Evolutionary conservation across 768 basidiomycete species (phyloP), one percentile per base, ranked within the genome.

Genomic region (Pilatotrama ljubarskyi): DNA sequence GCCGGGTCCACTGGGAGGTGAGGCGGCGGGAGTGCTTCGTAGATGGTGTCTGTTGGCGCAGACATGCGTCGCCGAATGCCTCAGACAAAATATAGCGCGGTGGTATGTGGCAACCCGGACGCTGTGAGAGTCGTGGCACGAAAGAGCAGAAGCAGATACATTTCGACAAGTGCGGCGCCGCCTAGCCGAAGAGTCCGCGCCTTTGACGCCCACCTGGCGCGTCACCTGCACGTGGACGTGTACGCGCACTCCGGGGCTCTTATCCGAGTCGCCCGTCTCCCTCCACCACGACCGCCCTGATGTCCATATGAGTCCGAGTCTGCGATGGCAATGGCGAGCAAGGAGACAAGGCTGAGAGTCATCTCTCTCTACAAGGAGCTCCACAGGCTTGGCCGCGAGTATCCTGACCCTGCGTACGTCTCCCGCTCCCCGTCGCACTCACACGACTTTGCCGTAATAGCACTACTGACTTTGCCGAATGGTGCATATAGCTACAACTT

Each of bases 311-410:
- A 24, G 29, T 38, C 44, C 37, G 5, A 32, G 7, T 49, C 32
- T 49, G 46, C 41, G 40, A 57, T 54, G 51, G 56, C 43, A 32
- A 85, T 86, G 84, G 77, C 80, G 62, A 74, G 72, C 66, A 79
- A 74, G 58, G 72, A 78, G 18, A 80, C 82, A 43, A 83, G 90
- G 24, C 72, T 84, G 42, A 82, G 90, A 36, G 89, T 84, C 1
- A 74, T 92, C 7, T 80, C 84, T 0, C 75, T 93, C 29, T 94
- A 93, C 77, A 94, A 93, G 69, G 90, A 93, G 68, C 80, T 94
- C 8, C 85, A 88, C 64, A 79, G 89, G 56, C 81, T 94, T 0
- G 91, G 91, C 3, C 80, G 87, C 59, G 90, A 93, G 47, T 92
- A 93, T 64, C 88, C 88, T 36, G 91, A 94, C 69, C 85, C 90